A percentile compares a stretch with the other conserved stretches of the same genome.
These are phyloP conservation scores for Rhizopus delemar DNA, from an alignment of 371 early-diverging fungal species.

Conservation along the genomic window DNA sequence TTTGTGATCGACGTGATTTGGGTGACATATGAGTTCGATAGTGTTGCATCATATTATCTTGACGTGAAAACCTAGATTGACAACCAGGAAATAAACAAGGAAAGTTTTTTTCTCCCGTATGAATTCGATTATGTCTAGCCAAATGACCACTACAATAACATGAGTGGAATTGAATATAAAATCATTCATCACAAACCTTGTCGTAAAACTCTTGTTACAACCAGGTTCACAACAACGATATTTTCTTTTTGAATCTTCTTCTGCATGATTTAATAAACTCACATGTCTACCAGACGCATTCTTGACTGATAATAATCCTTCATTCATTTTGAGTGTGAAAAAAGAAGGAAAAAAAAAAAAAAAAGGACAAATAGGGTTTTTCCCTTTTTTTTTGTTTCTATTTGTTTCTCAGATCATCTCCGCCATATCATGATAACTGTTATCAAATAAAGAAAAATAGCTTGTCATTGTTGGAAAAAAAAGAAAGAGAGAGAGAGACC, in stretches of 20 bases:
- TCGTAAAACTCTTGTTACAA: conserved; percentile 64
- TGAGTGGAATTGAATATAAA: no score
- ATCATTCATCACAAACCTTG: no score
- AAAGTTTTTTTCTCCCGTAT: conserved; percentile 92
- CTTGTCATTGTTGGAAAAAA: no score
- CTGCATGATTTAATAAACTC: conserved; percentile 38
- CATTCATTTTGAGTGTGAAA: conserved; percentile 21
- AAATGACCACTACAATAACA: conserved; percentile 68
- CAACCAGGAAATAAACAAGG: conserved; percentile 80
- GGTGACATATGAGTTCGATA: conserved; percentile 81
- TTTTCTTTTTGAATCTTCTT: conserved; percentile 46
- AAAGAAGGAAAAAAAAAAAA: conserved; percentile 1
- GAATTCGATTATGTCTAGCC: conserved; percentile 87
- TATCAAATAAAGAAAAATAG: no score
- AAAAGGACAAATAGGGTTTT: background rate
- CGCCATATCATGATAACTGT: background rate
- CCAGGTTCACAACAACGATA: conserved; percentile 58
- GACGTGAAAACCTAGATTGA: conserved; percentile 81
- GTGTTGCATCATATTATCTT: conserved; percentile 92
- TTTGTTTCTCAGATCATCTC: conserved; percentile 2
- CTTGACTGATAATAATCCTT: conserved; percentile 32
- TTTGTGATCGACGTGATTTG: conserved; percentile 64
- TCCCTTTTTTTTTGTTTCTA: background rate
- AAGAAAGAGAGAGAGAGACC: no score
- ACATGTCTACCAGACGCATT: conserved; percentile 47